Evolutionary conservation across 176 grass and related monocot species (phyloP).

Genomic region (Thalia dealbata): DNA sequence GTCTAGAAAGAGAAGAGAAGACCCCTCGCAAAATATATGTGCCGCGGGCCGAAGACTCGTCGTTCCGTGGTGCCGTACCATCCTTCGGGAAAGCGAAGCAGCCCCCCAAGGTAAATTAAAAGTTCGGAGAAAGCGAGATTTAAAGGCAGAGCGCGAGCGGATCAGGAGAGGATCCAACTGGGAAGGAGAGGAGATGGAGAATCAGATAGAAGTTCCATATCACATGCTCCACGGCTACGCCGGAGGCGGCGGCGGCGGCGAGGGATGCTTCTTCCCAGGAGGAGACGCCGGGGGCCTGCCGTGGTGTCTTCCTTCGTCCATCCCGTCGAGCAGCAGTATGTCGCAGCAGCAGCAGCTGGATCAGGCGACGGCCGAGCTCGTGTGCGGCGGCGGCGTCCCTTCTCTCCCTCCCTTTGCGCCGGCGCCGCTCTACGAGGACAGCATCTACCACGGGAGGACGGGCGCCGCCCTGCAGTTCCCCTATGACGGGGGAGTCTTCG

Average conservation of each 20-base stretch:
- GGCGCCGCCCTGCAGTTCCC: not conserved
- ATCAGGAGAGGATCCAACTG: too few species aligned
- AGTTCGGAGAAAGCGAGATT: not conserved
- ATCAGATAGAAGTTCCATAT: conserved; percentile 16
- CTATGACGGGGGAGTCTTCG: not conserved
- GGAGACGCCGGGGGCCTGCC: not conserved
- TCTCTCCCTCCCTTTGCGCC: conserved; percentile 2
- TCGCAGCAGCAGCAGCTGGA: not conserved
- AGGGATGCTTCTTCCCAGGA: not conserved
- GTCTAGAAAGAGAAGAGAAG: conserved; percentile 1
- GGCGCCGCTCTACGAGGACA: conserved; percentile 1
- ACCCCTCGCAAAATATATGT: not conserved
- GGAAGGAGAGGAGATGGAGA: conserved; percentile 3
- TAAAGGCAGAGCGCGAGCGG: not conserved
- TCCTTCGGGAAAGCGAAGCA: not conserved
- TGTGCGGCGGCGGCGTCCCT: not conserved
- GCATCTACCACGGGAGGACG: not conserved
- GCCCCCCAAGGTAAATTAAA: not conserved
- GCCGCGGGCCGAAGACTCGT: not conserved
- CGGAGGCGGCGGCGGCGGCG: conserved; percentile 4
- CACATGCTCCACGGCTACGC: conserved; percentile 10
- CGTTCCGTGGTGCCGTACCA: not conserved
- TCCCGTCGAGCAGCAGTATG: not conserved
- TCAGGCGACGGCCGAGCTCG: not conserved
- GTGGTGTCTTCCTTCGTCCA: conserved; percentile 6